Base-by-base conservation (phyloP, 352 stramenopile genomes). In the Phytophthora multivora region DNA sequence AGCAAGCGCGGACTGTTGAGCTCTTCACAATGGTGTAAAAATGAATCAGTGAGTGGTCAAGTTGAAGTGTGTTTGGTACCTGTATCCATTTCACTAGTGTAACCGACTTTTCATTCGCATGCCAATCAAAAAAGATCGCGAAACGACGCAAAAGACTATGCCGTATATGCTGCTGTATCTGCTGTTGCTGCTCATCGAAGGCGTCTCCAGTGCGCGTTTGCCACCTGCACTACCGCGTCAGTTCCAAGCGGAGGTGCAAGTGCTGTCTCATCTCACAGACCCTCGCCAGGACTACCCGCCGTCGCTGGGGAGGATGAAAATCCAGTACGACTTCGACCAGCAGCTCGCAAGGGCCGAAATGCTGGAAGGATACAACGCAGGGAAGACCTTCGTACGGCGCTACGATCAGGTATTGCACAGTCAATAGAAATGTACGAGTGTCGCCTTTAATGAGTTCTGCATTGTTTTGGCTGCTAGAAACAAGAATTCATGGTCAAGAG, bases 401-500 rank as follows among this genome's bases (percentile, higher is more conserved):
- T 91, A 91, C 54, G 83, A 89, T 47, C 58, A 69, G 51, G 72
- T 80, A 39, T 47, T 26, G 7, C 8, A 13, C 28, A 33, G 28
- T 33, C 13, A 33, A 33, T 33, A 33, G 1, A 9, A 13, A 9
- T 33, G 28, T 13, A 9, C 0, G 28, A 13, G 28, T 33, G 11
- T 33, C 28, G 28, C 1, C 8, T 33, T 33, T 63, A 25, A 59
- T 33, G 40, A 15, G 16, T 47, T 56, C 15, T 51, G 13, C 28
- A 19, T 51, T 9, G 19, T 18, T 42, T 48, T n/a, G 1, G 10
- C 10, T 51, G 8, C 0, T 63, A 83, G 63, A 86, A 86, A 50
- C 64, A 69, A 49, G 83, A 91, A 68, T 91, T 89, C 60, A 89
- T 88, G 80, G 80, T 88, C 62, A 90, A 88, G 67, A 71, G 68